Conservation (phyloP, 139 green algal species). For the Penium margaritaceum region DNA sequence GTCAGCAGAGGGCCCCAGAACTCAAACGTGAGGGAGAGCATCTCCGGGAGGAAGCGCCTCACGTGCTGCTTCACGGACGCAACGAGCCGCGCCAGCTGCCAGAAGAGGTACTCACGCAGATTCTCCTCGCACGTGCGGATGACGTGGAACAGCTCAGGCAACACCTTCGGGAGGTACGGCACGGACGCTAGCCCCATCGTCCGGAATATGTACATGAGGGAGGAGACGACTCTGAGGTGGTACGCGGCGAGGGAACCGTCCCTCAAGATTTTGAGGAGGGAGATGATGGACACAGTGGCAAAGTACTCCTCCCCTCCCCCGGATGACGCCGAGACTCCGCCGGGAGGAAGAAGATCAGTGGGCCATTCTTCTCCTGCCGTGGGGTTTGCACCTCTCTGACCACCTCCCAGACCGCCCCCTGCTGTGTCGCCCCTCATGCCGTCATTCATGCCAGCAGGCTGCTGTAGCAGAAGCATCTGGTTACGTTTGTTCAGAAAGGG, state of each 20-base stretch:
- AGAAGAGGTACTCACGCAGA: constrained; percentile 70
- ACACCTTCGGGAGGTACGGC: constrained; percentile 83
- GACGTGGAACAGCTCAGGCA: constrained; percentile 77
- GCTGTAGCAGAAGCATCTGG: constrained; percentile 51
- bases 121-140: constrained; percentile 65
- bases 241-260: constrained; percentile 68
- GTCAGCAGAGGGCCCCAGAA: constrained; percentile 62
- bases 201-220: constrained; percentile 82
- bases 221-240: constrained; percentile 67
- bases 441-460: constrained; percentile 37
- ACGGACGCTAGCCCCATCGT: constrained; percentile 73
- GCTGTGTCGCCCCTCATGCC: background rate
- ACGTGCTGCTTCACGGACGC: constrained; percentile 74
- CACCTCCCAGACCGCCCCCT: constrained; percentile 14
- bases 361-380: too few species aligned
- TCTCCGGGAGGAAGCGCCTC: constrained; percentile 76
- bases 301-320: constrained; percentile 98
- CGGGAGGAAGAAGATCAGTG: too few species aligned
- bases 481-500: constrained; percentile 88
- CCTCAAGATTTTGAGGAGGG: constrained; percentile 77
- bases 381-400: constrained; percentile 18
- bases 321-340: too few species aligned
- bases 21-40: constrained; percentile 66
- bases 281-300: constrained; percentile 89
- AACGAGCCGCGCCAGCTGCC: constrained; percentile 73